Base-by-base conservation (phyloP, 441 rosid genomes). In the Bruguiera hainesii region DNA sequence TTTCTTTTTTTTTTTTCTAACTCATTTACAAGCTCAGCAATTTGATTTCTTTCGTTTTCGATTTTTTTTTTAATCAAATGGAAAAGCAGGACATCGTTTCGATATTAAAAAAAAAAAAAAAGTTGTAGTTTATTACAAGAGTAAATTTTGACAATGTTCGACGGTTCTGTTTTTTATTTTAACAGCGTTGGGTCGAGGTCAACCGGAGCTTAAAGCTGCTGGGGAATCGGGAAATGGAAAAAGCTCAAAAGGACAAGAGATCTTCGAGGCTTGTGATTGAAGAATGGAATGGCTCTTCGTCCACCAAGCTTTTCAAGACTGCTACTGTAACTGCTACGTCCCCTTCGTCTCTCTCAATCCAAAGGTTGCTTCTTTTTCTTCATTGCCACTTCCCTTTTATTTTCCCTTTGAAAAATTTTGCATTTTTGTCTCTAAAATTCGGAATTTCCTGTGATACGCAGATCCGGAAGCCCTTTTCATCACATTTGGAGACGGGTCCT, bases 281-380 rank as follows among this genome's bases (percentile, higher is more conserved):
- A 75, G 93, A 92, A 69, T 92, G 93, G 98, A 88, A 84, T 46
- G 98, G 96, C 33, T 89, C 93, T 15, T 81, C 97, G 69, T 87
- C 94, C 20, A 74, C 93, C 16, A 82, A 87, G 77, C 89, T 86
- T 48, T 85, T 80, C 69, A 87, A 61, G 78, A 87, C 95, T 55
- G 93, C 96, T 29, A 79, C 84, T 50, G 80, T 93, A 68, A 76
- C 87, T 56, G 73, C 86, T 64, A 71, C 73, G 48, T 63, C 66
- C 21, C 73, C 83, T 49, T 75, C 90, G 64, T 83, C 90, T 56
- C 67, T 87, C 62, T 88, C 84, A 53, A 76, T 89, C 57, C 82
- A 78, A 46, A 85, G 91, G 97, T 87, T 70, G 11, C 23, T 57
- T 31, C 52, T 63, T 73, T 42, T 57, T 31, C 56, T 63, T 73